Base-by-base conservation (phyloP, 2,329 filamentous ascomycete species). In the Rhynchosporium graminicola region DNA sequence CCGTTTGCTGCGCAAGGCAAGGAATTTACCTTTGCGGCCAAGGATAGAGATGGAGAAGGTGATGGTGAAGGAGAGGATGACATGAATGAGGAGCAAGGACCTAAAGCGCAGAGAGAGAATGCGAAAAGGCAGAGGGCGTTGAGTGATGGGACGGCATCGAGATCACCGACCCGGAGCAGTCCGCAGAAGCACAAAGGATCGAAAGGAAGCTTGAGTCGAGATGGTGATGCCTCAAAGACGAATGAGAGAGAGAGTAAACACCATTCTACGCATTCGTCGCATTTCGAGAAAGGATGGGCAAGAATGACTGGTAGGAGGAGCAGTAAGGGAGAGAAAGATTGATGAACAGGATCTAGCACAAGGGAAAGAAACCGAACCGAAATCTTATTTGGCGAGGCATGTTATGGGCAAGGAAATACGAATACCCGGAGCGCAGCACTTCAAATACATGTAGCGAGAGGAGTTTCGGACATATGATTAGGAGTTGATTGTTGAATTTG, bases 151-250 rank as follows among this genome's bases (percentile, higher is more conserved):
- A 20, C 13, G 28, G 55, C 87, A 3, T 81, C 83, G 68, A 89
- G 89, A 75, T 86, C 87, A 0, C 84, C 84, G 1, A 86, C 84
- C 1, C 87, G 87, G 9, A 86, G 82, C 65, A 84, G 84, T 52
- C 89, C 90, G 77, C 87, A 89, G 75, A 87, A 87, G 76, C 83
- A 84, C 71, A 85, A 87, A 75, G 87, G 87, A 60, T 36, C 33
- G 33, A 36, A 36, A 88, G 84, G 72, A 87, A 89, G 75, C 88
- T 86, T 73, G 83, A 87, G 84, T 29, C 82, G 86, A 63, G 87
- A 89, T 73, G 86, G 85, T 20, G 85, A 88, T 71, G 77, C 88
- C 57, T 82, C 85, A 69, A 80, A 78, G 63, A 86, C 85, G 72
- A 82, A 83, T 59, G 65, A 68, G 15, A 80, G 82, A 66, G 77